phyloP scores from a whole-genome alignment of 371 early-diverging fungal genomes.

The Actinomortierella ambigua region DNA sequence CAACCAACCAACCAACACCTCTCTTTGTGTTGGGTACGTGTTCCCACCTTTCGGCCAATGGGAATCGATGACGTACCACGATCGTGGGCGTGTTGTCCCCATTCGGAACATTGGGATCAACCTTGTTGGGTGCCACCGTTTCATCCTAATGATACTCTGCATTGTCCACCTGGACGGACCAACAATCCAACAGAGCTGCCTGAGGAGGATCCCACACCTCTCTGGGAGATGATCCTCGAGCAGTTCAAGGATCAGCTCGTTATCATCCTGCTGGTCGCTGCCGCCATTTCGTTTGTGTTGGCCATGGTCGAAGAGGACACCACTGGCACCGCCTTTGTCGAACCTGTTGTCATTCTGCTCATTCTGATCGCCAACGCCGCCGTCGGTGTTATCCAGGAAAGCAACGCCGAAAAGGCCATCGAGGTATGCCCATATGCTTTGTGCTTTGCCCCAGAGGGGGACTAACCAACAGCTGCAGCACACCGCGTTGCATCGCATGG shows the following conservation, averaged over 20 bases:
- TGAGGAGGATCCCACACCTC: conserved; percentile 86
- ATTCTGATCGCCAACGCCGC: conserved; percentile 97
- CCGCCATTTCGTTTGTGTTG: conserved; percentile 90
- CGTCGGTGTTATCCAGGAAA: conserved; percentile 96
- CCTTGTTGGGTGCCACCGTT: conserved; percentile 3
- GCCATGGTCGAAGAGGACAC: conserved; percentile 85
- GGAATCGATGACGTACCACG: neutral
- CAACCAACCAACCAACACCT: too few species aligned
- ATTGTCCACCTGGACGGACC: neutral
- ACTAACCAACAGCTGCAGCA: too few species aligned
- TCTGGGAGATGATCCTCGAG: conserved; percentile 91
- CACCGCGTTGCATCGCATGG: too few species aligned
- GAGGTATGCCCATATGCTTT: conserved; percentile 67
- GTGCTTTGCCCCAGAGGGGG: too few species aligned
- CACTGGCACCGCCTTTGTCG: conserved; percentile 88
- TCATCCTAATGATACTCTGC: conserved; percentile 6
- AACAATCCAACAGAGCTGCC: conserved; percentile 62
- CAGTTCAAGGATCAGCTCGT: conserved; percentile 98
- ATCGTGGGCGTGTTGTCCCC: neutral
- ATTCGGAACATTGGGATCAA: neutral
- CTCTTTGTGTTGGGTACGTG: too few species aligned
- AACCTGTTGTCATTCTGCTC: conserved; percentile 94
- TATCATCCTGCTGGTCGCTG: conserved; percentile 90
- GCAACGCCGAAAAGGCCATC: conserved; percentile 96
- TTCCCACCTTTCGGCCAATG: too few species aligned